phyloP scores from a whole-genome alignment of 305 asterid genomes.

The Fraxinus nigra region DNA sequence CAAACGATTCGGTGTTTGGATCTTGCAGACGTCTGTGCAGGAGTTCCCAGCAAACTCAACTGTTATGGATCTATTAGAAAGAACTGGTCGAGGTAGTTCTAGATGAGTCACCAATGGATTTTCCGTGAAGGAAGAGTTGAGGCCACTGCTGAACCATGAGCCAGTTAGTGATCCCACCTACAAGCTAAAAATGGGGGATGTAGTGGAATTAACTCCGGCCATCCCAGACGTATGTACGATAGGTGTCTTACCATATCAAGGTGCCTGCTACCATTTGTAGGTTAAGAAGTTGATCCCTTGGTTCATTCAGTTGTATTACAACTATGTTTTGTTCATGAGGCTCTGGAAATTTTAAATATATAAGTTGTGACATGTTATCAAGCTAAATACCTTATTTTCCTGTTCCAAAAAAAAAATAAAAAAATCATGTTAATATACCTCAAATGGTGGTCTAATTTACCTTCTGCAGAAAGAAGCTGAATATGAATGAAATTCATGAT shows the following conservation, averaged over 20 bases:
- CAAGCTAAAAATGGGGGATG: constrained; percentile 92
- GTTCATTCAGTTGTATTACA: neutral
- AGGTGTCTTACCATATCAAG: constrained; percentile 36
- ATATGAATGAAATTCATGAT: constrained; percentile 84
- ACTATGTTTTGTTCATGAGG: neutral
- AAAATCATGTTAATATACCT: neutral
- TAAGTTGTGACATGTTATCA: neutral
- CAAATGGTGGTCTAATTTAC: neutral
- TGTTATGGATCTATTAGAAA: constrained; percentile 61
- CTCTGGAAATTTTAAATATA: neutral
- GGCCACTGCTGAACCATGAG: constrained; percentile 72
- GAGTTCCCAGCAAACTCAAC: constrained; percentile 75
- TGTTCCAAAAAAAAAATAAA: neutral
- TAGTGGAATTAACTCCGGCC: constrained; percentile 82
- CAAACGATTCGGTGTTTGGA: neutral
- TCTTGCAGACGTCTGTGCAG: constrained; percentile 89
- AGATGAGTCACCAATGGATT: constrained; percentile 61
- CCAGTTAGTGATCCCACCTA: constrained; percentile 60
- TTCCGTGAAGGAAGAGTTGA: constrained; percentile 52
- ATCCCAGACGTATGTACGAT: constrained; percentile 29
- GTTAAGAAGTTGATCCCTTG: neutral
- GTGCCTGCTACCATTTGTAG: constrained; percentile 41
- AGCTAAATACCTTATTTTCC: neutral
- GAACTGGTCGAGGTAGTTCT: constrained; percentile 31
- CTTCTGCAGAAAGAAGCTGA: constrained; percentile 66